Conservation (phyloP, 768 basidiomycete species). For the Panaeolus cyanescens region DNA sequence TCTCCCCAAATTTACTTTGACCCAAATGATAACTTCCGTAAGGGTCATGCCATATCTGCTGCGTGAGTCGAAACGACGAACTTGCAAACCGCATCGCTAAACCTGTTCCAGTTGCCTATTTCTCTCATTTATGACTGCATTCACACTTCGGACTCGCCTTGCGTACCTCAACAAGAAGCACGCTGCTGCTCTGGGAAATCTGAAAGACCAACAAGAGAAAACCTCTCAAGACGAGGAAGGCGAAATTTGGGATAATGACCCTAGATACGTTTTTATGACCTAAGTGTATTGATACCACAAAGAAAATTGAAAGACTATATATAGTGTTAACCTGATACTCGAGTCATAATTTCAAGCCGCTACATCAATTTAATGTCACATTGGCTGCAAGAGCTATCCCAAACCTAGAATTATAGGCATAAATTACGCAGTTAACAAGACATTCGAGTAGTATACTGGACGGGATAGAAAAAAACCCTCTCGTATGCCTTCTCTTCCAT, state of each 20-base stretch:
- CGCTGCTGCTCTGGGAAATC: conserved; percentile 16
- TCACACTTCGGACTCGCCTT: conserved; percentile 47
- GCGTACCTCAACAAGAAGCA: conserved; percentile 43
- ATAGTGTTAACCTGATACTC: too few species aligned
- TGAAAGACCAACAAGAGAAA: conserved; percentile 32
- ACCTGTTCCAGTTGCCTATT: conserved; percentile 40
- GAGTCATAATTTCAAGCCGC: too few species aligned
- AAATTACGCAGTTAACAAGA: too few species aligned
- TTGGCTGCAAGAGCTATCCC: too few species aligned
- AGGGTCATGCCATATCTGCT: conserved; percentile 58
- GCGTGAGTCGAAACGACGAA: conserved; percentile 32
- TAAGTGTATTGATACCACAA: conserved; percentile 7
- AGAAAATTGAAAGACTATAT: background rate
- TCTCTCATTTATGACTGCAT: conserved; percentile 42
- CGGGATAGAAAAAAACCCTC: too few species aligned
- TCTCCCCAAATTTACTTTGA: conserved; percentile 63
- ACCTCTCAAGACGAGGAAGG: conserved; percentile 18
- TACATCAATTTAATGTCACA: too few species aligned
- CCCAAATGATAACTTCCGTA: conserved; percentile 47
- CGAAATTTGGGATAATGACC: conserved; percentile 52
- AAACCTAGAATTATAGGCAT: too few species aligned
- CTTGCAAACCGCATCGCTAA: background rate
- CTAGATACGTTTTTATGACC: conserved; percentile 57
- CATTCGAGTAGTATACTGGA: too few species aligned
- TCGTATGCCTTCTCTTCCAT: too few species aligned